A percentile compares a stretch with the other conserved stretches of the same genome.
These are phyloP conservation scores for Yamadazyma endophytica DNA, from an alignment of 805 yeast species.

Conservation along the genomic window DNA sequence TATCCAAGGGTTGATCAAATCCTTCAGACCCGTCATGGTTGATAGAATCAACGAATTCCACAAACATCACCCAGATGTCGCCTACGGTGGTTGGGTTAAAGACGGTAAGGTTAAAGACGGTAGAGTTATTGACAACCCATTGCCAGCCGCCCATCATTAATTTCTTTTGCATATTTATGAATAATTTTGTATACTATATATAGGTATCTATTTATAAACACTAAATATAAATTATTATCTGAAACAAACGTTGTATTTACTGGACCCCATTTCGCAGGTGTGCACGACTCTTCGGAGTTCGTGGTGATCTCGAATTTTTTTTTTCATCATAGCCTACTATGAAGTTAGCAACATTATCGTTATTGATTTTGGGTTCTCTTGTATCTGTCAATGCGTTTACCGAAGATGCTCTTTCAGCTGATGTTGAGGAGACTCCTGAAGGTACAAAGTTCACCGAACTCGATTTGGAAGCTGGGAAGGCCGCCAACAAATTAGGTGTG, in stretches of 20 bases:
- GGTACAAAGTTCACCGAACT: slow-evolving; percentile 12
- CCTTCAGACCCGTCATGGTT: slow-evolving; percentile 78
- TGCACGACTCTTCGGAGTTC: too few relatives aligned
- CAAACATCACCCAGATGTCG: slow-evolving; percentile 43
- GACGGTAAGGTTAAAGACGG: slow-evolving; percentile 60
- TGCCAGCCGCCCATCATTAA: slow-evolving; percentile 41
- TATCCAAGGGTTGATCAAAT: slow-evolving; percentile 79
- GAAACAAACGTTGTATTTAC: too few relatives aligned
- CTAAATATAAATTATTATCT: too few relatives aligned
- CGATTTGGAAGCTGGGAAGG: slow-evolving; percentile 9
- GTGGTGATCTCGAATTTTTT: too few relatives aligned
- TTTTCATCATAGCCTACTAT: too few relatives aligned
- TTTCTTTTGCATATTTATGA: slow-evolving; percentile 3
- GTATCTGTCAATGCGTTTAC: not conserved
- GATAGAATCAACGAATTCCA: slow-evolving; percentile 68
- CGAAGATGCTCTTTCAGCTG: not conserved
- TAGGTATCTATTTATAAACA: not conserved
- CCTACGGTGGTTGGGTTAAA: slow-evolving; percentile 77
- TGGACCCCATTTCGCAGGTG: too few relatives aligned
- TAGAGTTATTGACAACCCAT: slow-evolving; percentile 55
- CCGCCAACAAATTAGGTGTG: slow-evolving; percentile 16
- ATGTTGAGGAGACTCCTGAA: slow-evolving; percentile 5
- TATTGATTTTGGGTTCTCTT: too few relatives aligned
- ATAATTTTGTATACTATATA: not conserved
- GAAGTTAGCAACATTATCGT: too few relatives aligned